Evolutionary conservation across 257 asterid species (phyloP).

Genomic region (Solanum lignicaule): DNA sequence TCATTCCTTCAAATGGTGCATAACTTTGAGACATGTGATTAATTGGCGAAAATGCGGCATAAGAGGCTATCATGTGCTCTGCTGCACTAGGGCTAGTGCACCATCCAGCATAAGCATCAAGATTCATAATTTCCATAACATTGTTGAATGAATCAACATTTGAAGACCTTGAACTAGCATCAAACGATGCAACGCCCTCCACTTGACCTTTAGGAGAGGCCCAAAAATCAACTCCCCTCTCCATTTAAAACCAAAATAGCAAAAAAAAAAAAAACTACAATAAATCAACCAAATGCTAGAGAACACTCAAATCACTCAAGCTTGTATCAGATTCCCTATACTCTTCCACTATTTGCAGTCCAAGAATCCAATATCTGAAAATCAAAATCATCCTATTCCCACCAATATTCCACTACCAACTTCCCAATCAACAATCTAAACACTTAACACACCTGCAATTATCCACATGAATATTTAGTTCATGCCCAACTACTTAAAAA

Average conservation of each 20-base stretch:
- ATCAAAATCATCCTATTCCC: constrained; percentile 5
- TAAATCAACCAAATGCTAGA: not conserved
- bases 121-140: constrained; percentile 42
- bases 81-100: constrained; percentile 41
- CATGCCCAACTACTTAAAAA: not conserved
- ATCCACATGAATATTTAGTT: not conserved
- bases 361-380: constrained; percentile 9
- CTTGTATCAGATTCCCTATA: not conserved
- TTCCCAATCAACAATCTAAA: not conserved
- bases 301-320: not conserved
- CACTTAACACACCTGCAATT: not conserved
- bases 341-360: constrained; percentile 8
- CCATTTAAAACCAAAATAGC: not conserved
- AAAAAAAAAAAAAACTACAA: not conserved
- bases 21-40: constrained; percentile 14
- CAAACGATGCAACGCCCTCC: constrained; percentile 24
- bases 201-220: constrained; percentile 14
- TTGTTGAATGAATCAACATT: constrained; percentile 26
- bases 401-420: not conserved
- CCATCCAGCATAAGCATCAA: constrained; percentile 64
- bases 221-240: constrained; percentile 10
- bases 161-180: constrained; percentile 24
- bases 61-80: constrained; percentile 55
- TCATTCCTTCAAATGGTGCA: constrained; percentile 37
- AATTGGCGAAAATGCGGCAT: constrained; percentile 28